These are phyloP conservation scores for Sonneratia alba DNA, from an alignment of 345 rosid genomes.

Conservation along the genomic window DNA sequence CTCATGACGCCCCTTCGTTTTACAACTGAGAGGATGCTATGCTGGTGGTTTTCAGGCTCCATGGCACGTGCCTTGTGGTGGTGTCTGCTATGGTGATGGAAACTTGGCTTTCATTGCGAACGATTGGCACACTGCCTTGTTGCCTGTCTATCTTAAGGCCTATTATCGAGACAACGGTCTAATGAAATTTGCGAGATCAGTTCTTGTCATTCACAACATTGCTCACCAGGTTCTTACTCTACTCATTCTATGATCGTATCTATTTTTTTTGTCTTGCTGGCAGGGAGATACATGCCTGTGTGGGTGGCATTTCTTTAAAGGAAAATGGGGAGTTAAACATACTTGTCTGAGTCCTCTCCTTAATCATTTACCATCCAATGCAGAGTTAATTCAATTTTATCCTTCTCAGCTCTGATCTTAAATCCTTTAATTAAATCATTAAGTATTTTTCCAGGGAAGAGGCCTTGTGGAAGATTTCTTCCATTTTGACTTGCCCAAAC, in stretches of 20 bases:
- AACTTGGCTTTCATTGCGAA: conserved; percentile 91
- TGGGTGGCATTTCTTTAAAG: not conserved
- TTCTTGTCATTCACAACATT: conserved; percentile 86
- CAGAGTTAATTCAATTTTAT: not conserved
- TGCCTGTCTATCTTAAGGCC: conserved; percentile 91
- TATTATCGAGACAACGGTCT: conserved; percentile 77
- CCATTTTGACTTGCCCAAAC: conserved; percentile 47
- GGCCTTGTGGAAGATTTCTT: conserved; percentile 82
- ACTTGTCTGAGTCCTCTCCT: not conserved
- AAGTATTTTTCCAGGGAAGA: conserved; percentile 53
- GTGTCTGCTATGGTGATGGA: conserved; percentile 96
- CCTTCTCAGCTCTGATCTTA: not conserved
- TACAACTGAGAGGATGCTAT: no score
- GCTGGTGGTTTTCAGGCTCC: conserved; percentile 48
- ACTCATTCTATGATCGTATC: not conserved
- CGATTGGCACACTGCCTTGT: conserved; percentile 97
- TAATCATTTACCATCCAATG: not conserved
- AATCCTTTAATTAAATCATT: not conserved
- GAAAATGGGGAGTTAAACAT: not conserved
- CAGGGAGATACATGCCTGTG: not conserved
- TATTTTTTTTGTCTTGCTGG: not conserved
- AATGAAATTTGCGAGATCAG: conserved; percentile 69
- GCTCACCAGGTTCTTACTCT: conserved; percentile 73
- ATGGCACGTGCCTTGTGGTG: conserved; percentile 96
- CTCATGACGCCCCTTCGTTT: not conserved